A percentile compares a stretch with the other conserved stretches of the same genome.
Evolutionary conservation across 805 yeast genomes (phyloP).

Genomic region (Tetrapisispora namnaoensis): DNA sequence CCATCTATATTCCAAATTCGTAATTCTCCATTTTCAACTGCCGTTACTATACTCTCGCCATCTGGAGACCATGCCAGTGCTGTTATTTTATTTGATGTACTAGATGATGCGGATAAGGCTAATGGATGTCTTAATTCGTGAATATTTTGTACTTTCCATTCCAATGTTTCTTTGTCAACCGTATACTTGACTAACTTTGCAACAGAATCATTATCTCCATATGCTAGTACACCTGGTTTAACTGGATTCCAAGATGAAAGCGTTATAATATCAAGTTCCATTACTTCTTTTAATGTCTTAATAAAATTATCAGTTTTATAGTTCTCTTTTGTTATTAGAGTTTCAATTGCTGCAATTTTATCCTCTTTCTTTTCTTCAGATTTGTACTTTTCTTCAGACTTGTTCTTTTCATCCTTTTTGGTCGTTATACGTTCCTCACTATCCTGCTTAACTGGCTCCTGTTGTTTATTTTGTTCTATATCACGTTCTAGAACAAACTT

Average conservation of each 20-base stretch:
- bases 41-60: constrained; percentile 55
- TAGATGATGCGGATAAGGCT: constrained; percentile 16
- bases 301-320: constrained; percentile 14
- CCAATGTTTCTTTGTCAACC: constrained; percentile 20
- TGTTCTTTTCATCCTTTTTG: neutral
- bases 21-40: constrained; percentile 60
- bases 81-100: constrained; percentile 24
- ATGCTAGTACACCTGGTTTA: constrained; percentile 37
- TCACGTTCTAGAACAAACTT: constrained; percentile 27
- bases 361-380: neutral
- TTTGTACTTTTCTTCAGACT: neutral
- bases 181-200: constrained; percentile 33
- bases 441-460: no score
- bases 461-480: neutral
- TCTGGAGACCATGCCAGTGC: constrained; percentile 52
- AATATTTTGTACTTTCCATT: constrained; percentile 2
- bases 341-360: constrained; percentile 3
- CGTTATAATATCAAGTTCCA: constrained; percentile 34
- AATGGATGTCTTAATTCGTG: constrained; percentile 30
- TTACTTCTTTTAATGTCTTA: constrained; percentile 31
- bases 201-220: constrained; percentile 42
- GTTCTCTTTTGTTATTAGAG: constrained; percentile 4
- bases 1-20: constrained; percentile 75
- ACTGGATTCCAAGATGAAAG: constrained; percentile 51
- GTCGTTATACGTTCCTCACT: neutral